These are phyloP conservation scores for Rhodotorula sphaerocarpa DNA, from an alignment of 768 basidiomycete genomes.

Conservation along the genomic window DNA sequence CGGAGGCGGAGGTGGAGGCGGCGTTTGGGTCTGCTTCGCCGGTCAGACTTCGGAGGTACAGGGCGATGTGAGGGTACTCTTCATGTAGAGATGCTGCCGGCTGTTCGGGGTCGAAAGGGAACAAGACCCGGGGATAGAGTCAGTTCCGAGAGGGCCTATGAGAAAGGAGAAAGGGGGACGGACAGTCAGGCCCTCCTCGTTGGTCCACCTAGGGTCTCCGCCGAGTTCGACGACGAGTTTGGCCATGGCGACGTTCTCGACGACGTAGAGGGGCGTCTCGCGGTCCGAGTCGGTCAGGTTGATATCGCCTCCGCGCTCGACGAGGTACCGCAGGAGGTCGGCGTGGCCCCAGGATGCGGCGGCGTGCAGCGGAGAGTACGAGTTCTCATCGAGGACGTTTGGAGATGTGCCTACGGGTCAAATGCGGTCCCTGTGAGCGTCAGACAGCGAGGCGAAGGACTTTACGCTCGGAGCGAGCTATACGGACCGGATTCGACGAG, in stretches of 20 bases:
- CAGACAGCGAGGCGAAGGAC: too few relatives aligned
- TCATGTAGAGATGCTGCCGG: conserved; percentile 37
- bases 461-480: not conserved
- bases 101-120: conserved; percentile 18
- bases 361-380: conserved; percentile 43
- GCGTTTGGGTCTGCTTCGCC: conserved; percentile 24
- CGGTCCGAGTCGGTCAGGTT: conserved; percentile 47
- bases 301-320: conserved; percentile 45
- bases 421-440: too few relatives aligned
- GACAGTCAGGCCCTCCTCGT: conserved; percentile 45
- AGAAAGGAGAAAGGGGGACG: conserved; percentile 25
- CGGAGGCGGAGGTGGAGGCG: not conserved
- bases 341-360: conserved; percentile 47
- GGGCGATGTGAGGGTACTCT: conserved; percentile 39
- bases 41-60: conserved; percentile 37
- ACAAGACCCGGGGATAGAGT: not conserved
- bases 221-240: conserved; percentile 44
- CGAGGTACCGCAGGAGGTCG: conserved; percentile 44
- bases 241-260: conserved; percentile 44
- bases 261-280: conserved; percentile 48
- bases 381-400: conserved; percentile 31
- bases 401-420: conserved; percentile 5
- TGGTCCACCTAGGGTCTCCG: conserved; percentile 40
- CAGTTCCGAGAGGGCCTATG: too few relatives aligned
- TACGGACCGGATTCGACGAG: conserved; percentile 6